phyloP scores from a whole-genome alignment of 2,329 filamentous ascomycete species.

The Hymenoscyphus scutula region DNA sequence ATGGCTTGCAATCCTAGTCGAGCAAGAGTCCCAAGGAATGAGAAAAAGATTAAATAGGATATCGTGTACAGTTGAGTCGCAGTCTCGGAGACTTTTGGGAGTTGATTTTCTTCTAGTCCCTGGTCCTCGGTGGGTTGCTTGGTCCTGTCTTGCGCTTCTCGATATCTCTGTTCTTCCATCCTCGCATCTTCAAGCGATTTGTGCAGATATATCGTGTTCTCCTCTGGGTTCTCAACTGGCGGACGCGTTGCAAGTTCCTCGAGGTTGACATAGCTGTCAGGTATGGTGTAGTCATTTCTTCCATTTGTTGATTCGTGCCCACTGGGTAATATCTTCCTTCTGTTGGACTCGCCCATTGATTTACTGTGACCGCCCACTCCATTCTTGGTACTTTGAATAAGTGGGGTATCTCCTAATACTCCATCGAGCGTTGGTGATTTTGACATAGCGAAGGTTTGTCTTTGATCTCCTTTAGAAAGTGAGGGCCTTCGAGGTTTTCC shows the following conservation, averaged over 20 bases:
- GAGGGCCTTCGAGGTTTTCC: background rate
- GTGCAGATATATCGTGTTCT: slow-evolving; percentile 39
- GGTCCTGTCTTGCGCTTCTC: slow-evolving; percentile 15
- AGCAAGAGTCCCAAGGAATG: slow-evolving; percentile 79
- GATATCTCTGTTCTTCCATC: slow-evolving; percentile 23
- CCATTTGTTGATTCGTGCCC: background rate
- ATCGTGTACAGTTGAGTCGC: slow-evolving; percentile 66
- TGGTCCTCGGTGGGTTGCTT: slow-evolving; percentile 13
- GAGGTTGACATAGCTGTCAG: slow-evolving; percentile 41
- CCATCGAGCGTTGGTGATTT: background rate
- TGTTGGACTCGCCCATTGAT: slow-evolving; percentile 11
- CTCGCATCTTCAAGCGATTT: slow-evolving; percentile 41
- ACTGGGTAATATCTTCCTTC: background rate
- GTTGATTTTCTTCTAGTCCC: slow-evolving; percentile 13
- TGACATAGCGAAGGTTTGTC: background rate
- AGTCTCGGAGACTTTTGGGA: slow-evolving; percentile 44
- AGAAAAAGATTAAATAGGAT: slow-evolving; percentile 82
- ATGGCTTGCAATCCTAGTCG: slow-evolving; percentile 77
- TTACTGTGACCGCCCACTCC: background rate
- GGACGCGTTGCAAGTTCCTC: slow-evolving; percentile 44
- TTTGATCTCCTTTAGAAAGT: background rate
- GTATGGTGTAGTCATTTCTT: slow-evolving; percentile 23
- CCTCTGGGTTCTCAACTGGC: slow-evolving; percentile 45
- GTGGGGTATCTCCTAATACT: background rate
- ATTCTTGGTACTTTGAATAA: background rate